Evolutionary conservation across 2,329 filamentous ascomycete genomes (phyloP).

Genomic region (Aspergillus jensenii): DNA sequence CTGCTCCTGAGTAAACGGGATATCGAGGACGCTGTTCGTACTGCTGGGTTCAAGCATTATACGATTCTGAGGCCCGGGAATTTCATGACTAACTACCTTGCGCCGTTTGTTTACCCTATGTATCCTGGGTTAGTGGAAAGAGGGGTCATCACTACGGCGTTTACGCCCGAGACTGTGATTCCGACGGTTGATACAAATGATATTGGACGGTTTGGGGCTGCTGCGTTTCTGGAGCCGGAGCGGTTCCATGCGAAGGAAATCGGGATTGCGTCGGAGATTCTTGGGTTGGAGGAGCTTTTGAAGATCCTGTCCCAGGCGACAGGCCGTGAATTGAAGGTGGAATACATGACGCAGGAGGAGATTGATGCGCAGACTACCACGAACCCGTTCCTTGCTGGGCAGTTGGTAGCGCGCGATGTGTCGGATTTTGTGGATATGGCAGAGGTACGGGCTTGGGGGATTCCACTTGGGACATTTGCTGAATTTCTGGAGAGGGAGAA

Average conservation of each 20-base stretch:
- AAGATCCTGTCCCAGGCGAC: slow-evolving; percentile 34
- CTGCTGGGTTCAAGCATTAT: slow-evolving; percentile 43
- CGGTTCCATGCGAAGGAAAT: slow-evolving; percentile 45
- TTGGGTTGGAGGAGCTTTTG: slow-evolving; percentile 39
- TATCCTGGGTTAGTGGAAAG: slow-evolving; percentile 42
- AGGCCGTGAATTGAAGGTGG: slow-evolving; percentile 36
- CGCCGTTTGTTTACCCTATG: slow-evolving; percentile 42
- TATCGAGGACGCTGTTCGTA: slow-evolving; percentile 43
- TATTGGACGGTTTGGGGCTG: slow-evolving; percentile 48
- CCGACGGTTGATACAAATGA: slow-evolving; percentile 50
- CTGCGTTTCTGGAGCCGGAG: slow-evolving; percentile 44
- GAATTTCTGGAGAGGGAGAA: slow-evolving; percentile 46
- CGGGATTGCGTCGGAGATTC: slow-evolving; percentile 42
- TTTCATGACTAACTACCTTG: slow-evolving; percentile 55
- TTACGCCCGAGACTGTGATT: slow-evolving; percentile 37
- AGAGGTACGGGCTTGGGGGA: slow-evolving; percentile 34
- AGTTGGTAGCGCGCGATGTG: slow-evolving; percentile 39
- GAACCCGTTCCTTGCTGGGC: slow-evolving; percentile 43
- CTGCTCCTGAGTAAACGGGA: slow-evolving; percentile 42
- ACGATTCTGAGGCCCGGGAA: slow-evolving; percentile 52
- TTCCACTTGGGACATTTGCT: slow-evolving; percentile 47
- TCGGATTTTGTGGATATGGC: slow-evolving; percentile 36
- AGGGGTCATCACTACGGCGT: slow-evolving; percentile 40
- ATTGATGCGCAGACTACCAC: slow-evolving; percentile 30
- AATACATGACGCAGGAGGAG: slow-evolving; percentile 46